phyloP scores from a whole-genome alignment of 2,329 filamentous ascomycete genomes.

The Calonectria naviculata region DNA sequence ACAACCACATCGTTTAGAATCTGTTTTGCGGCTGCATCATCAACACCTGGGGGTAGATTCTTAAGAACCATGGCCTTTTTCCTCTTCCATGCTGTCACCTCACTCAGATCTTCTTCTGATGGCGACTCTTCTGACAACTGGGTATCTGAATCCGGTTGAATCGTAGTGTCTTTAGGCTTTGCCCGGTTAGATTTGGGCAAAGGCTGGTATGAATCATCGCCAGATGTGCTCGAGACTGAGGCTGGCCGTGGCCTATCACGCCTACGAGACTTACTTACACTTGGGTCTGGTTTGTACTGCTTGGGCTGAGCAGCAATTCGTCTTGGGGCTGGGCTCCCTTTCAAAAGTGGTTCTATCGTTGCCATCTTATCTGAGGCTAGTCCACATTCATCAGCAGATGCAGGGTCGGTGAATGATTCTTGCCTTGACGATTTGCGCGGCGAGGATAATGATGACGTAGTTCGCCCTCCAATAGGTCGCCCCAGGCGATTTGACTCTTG shows the following conservation, averaged over 20 bases:
- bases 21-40: constrained; percentile 84
- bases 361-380: constrained; percentile 32
- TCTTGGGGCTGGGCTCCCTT: constrained; percentile 29
- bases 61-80: constrained; percentile 76
- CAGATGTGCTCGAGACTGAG: constrained; percentile 42
- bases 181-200: constrained; percentile 37
- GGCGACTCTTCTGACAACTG: constrained; percentile 57
- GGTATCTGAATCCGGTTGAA: constrained; percentile 58
- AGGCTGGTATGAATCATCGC: constrained; percentile 34
- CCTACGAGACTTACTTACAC: constrained; percentile 30
- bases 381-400: constrained; percentile 35
- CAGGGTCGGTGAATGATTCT: constrained; percentile 26
- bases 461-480: constrained; percentile 18
- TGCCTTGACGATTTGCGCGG: constrained; percentile 31
- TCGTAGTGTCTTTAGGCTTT: constrained; percentile 45
- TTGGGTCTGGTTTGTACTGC: constrained; percentile 24
- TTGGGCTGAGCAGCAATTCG: constrained; percentile 25
- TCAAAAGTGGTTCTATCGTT: constrained; percentile 24
- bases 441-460: constrained; percentile 21
- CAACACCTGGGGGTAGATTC: constrained; percentile 83
- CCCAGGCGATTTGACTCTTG: constrained; percentile 30
- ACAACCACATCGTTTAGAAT: constrained; percentile 97
- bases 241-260: constrained; percentile 32
- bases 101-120: constrained; percentile 51
- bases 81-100: constrained; percentile 67